Base-by-base conservation (phyloP, 2,329 filamentous ascomycete genomes). In the Alternaria tenuissima region DNA sequence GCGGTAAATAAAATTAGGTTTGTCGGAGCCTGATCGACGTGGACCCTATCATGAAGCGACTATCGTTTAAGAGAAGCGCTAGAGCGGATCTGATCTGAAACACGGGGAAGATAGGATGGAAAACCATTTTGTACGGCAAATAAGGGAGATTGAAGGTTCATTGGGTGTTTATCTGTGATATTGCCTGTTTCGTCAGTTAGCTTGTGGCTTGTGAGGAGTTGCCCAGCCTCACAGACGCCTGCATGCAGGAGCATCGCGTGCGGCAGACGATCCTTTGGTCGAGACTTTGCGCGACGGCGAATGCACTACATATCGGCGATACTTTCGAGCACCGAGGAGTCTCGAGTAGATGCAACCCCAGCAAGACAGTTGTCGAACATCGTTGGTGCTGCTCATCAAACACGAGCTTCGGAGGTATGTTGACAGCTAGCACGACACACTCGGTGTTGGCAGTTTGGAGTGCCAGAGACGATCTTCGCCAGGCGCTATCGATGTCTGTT, bases 31-130 rank as follows among this genome's bases (percentile, higher is more conserved):
- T 66, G 59, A 68, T 58, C 51, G 51, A 71, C 66, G 66, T 71
- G 68, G 71, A 68, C 53, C 69, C 64, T 70, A 70, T 74, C 59
- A 60, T 55, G 58, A 66, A 55, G 62, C 66, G 59, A 51, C 41
- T 60, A 43, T 44, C 55, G 64, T 65, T 57, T 63, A 62, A 57
- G 63, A 61, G 55, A 36, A 44, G 61, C 46, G 60, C 58, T 55
- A 61, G 52, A 62, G 62, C 57, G 58, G 47, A 56, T 51, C 54
- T 52, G 55, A 65, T 63, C 52, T 69, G 69, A 72, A 73, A 72
- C 70, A 65, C 57, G 54, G 49, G 53, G 60, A 54, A 39, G 42
- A 28, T 52, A 53, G 24, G 55, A 52, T 43, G 52, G 20, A 36
- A 55, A n/a, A 55, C 52, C 54, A 12, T 65, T 63, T 67, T 63